Evolutionary conservation across 148 eudicot species (phyloP).

Genomic region (Fagopyrum tataricum): DNA sequence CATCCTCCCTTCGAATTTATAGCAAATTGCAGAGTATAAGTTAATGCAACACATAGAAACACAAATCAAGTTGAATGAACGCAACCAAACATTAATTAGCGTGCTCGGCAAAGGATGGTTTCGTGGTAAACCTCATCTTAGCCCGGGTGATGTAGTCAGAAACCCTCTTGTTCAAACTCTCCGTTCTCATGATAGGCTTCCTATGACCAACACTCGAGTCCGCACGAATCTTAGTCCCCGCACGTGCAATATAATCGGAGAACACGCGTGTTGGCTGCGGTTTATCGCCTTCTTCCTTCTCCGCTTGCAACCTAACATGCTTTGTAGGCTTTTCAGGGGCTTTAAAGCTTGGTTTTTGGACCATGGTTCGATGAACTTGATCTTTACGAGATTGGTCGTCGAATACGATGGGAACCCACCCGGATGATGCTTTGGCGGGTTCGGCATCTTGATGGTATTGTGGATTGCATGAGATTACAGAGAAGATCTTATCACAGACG

Average conservation of each 20-base stretch:
- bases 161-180: slow-evolving; percentile 7
- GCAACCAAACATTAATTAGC: background rate
- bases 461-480: background rate
- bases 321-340: background rate
- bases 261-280: background rate
- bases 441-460: background rate
- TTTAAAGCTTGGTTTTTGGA: background rate
- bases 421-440: background rate
- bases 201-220: background rate
- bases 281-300: background rate
- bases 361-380: background rate
- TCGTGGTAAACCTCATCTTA: background rate
- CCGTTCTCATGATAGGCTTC: background rate
- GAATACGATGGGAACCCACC: slow-evolving; percentile 1
- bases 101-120: background rate
- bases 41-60: background rate
- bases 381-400: background rate
- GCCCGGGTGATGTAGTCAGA: slow-evolving; percentile 2
- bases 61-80: background rate
- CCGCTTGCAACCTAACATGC: background rate
- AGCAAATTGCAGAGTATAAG: background rate
- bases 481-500: background rate
- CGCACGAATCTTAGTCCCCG: slow-evolving; percentile 11
- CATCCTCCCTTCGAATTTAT: background rate
- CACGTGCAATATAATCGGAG: slow-evolving; percentile 12